Evolutionary conservation across 257 asterid species (phyloP), one percentile per base, ranked within the genome.

Genomic region (Lantana camara): DNA sequence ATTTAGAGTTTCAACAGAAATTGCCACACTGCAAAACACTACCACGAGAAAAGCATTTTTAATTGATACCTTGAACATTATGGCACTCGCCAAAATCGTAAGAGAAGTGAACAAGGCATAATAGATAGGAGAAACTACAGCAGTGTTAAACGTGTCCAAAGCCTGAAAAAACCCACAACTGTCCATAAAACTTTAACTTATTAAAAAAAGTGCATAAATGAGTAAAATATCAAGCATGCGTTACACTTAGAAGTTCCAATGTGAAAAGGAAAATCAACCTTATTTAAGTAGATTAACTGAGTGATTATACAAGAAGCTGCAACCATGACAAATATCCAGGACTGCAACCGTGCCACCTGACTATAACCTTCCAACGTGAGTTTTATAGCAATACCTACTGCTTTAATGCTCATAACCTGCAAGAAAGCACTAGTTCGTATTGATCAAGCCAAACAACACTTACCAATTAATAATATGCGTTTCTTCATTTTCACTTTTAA

Each of bases 341-440:
- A 83, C 62, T 83, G 75, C 66, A 76, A 60, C 66, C 63, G 81
- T 63, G 85, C 85, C 10, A 79, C 86, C 80, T 90, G 95, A 67
- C 78, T 85, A 54, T 69, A 75, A 21, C 97, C 97, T 74, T 79
- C 91, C 78, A 90, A 47, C 12, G 88, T 74, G 61, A 90, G 95
- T 64, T 87, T 90, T 76, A 90, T 80, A 53, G 97, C 86, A 35
- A 87, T 84, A 46, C 95, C 95, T n/a, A 83, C 54, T 22, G 96
- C 97, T 71, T 90, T 87, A 51, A 90, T 71, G 61, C 97, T 90
- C 97, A 90, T 87, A 71, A 90, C 97, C 97, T 90, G 73, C 75
- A 79, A 61, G 12, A 49, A 49, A 65, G 61, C 21, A 65, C 32
- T 48, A 63, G 41, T 44, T 66, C 48, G 35, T 22, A 22, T 49